Base-by-base conservation (phyloP, 23 red algal genomes). In the Gracilaria caudata region DNA sequence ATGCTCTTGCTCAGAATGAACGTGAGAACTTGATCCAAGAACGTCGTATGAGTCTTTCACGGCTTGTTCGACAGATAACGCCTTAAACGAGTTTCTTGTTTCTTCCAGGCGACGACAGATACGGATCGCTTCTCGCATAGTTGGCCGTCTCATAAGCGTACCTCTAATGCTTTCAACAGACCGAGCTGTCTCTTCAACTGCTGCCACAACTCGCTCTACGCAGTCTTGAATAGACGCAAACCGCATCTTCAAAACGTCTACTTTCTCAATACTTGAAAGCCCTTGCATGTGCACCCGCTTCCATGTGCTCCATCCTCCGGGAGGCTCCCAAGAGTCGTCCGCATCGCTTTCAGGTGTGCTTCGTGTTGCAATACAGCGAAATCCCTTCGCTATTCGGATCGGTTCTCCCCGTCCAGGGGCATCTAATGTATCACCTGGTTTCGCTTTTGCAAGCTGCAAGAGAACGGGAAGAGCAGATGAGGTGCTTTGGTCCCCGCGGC, bases 341-440 rank as follows among this genome's bases (percentile, higher is more conserved):
- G 38, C 78, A 36, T 73, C 79, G 24, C 24, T 19, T 47, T 84
- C 60, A 41, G 80, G 37, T 47, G 78, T 81, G 64, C 91, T 94
- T 21, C 95, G 33, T 10, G 86, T 91, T 26, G 77, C 90, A 81
- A 98, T 81, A 66, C 92, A 84, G n/a, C 82, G 84, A 86, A 98
- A 98, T 59, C 91, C 91, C 29, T 33, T 54, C 8, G 25, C 68
- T 29, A 92, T 71, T 34, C 38, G 68, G 23, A 98, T 38, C 17
- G 90, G 78, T 77, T 79, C 49, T 40, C 81, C 82, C 13, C 90
- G 64, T 0, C 90, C 95, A n/a, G 90, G 82, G 5, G 86, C 85
- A 40, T 79, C 47, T n/a, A 94, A 61, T 6, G 30, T 51, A 25
- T 90, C 91, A 37, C 91, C 95, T 8, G 86, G 80, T 46, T 79